Evolutionary conservation across 2,329 filamentous ascomycete species (phyloP).

Genomic region (Aspergillus luchuensis): DNA sequence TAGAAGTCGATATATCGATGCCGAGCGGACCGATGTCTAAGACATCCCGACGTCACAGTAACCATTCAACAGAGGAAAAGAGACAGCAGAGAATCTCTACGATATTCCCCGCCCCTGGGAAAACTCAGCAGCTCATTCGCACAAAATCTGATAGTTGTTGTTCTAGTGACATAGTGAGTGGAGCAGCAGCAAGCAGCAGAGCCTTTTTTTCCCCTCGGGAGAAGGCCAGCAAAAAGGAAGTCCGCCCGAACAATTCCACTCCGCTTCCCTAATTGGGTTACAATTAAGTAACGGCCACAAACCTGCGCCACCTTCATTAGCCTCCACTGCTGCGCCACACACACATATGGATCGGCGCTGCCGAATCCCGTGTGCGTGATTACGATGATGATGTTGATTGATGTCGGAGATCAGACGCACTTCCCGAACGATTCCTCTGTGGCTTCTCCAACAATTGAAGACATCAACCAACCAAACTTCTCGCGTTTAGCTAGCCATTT

Average conservation of each 20-base stretch:
- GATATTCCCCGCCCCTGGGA: background rate
- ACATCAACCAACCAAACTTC: background rate
- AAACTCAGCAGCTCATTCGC: background rate
- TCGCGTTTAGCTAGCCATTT: background rate
- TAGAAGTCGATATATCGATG: background rate
- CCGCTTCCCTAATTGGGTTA: background rate
- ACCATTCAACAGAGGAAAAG: background rate
- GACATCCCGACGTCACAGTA: constrained; percentile 1
- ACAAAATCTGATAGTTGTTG: background rate
- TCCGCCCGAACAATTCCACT: background rate
- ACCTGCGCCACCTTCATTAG: constrained; percentile 1
- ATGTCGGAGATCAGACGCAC: background rate
- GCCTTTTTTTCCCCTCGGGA: background rate
- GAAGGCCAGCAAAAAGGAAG: background rate
- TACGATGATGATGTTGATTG: background rate
- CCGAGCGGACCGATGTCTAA: constrained; percentile 1
- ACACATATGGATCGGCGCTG: constrained; percentile 2
- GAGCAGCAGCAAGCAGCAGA: background rate
- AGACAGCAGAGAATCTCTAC: background rate
- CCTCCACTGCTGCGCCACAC: constrained; percentile 10
- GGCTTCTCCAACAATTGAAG: background rate
- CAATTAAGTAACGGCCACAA: background rate
- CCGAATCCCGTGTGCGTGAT: constrained; percentile 4
- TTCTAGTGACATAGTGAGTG: constrained; percentile 6
- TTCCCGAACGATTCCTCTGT: background rate